Evolutionary conservation across 805 yeast genomes (phyloP).

Genomic region (Candida maesae): DNA sequence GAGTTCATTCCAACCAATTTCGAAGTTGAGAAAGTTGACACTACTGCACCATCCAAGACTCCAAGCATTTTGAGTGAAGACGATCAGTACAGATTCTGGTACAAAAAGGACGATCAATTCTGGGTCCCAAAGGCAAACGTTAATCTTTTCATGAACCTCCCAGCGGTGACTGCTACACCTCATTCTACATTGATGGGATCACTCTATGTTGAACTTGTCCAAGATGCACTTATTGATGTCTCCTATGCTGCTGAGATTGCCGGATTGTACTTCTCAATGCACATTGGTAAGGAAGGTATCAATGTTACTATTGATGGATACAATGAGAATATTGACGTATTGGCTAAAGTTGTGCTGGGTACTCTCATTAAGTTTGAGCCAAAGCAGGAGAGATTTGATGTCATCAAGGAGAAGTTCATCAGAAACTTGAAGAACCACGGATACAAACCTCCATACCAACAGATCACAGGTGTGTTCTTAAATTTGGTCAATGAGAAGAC

Average conservation of each 20-base stretch:
- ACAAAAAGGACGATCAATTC: conserved; percentile 83
- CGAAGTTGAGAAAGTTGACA: conserved; percentile 45
- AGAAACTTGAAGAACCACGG: conserved; percentile 68
- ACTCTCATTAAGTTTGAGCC: conserved; percentile 49
- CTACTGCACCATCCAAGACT: conserved; percentile 36
- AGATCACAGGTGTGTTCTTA: conserved; percentile 60
- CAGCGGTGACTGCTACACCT: conserved; percentile 59
- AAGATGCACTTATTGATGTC: conserved; percentile 69
- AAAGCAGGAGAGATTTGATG: conserved; percentile 55
- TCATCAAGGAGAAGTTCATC: conserved; percentile 57
- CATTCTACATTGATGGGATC: conserved; percentile 53
- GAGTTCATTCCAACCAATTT: conserved; percentile 81
- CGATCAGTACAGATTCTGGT: conserved; percentile 66
- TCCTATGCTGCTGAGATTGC: conserved; percentile 85
- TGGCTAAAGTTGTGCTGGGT: conserved; percentile 57
- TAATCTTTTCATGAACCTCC: conserved; percentile 59
- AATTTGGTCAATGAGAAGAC: conserved; percentile 68
- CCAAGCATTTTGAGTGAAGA: conserved; percentile 61
- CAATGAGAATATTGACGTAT: conserved; percentile 69
- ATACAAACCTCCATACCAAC: conserved; percentile 72
- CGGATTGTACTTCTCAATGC: conserved; percentile 58
- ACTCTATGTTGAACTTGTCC: conserved; percentile 65
- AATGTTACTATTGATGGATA: conserved; percentile 70
- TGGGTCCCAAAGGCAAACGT: conserved; percentile 84
- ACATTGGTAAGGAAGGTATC: conserved; percentile 66